Evolutionary conservation across 306 rosid genomes (phyloP).

Genomic region (Fagus sylvatica): DNA sequence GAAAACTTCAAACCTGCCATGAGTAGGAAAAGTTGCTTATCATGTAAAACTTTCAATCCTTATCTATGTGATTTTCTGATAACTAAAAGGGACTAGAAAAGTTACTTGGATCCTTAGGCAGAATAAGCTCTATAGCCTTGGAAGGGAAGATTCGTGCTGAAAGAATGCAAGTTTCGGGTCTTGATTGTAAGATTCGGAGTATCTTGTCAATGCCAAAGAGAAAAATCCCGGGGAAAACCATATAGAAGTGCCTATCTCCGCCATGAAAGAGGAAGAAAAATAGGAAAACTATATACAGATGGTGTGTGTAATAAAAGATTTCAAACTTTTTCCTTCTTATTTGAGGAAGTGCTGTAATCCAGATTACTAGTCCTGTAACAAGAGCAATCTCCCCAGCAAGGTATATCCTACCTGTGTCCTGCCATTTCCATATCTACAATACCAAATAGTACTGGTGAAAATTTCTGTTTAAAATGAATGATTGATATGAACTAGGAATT

Average conservation of each 20-base stretch:
- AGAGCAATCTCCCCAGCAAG: conserved; percentile 80
- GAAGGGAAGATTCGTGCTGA: conserved; percentile 65
- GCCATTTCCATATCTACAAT: conserved; percentile 75
- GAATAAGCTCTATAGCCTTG: conserved; percentile 63
- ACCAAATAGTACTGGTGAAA: not conserved
- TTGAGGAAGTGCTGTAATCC: conserved; percentile 87
- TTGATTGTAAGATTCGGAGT: conserved; percentile 73
- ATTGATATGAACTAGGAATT: not conserved
- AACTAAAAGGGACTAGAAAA: not conserved
- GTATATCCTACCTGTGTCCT: conserved; percentile 75
- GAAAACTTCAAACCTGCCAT: conserved; percentile 66
- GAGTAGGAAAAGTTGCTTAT: conserved; percentile 14
- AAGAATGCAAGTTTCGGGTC: conserved; percentile 65
- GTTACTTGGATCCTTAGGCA: conserved; percentile 79
- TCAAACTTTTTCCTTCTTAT: conserved; percentile 77
- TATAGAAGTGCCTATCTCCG: conserved; percentile 87
- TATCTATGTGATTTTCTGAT: not conserved
- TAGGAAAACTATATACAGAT: conserved; percentile 72
- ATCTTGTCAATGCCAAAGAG: conserved; percentile 83
- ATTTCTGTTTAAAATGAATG: not conserved
- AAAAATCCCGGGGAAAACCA: conserved; percentile 73
- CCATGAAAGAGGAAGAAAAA: conserved; percentile 84
- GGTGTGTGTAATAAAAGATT: conserved; percentile 85
- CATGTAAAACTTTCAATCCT: not conserved
- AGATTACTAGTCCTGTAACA: conserved; percentile 58